These are phyloP conservation scores for Ceratobasidium sp. DNA, from an alignment of 1,284 basidiomycete genomes.

Conservation along the genomic window DNA sequence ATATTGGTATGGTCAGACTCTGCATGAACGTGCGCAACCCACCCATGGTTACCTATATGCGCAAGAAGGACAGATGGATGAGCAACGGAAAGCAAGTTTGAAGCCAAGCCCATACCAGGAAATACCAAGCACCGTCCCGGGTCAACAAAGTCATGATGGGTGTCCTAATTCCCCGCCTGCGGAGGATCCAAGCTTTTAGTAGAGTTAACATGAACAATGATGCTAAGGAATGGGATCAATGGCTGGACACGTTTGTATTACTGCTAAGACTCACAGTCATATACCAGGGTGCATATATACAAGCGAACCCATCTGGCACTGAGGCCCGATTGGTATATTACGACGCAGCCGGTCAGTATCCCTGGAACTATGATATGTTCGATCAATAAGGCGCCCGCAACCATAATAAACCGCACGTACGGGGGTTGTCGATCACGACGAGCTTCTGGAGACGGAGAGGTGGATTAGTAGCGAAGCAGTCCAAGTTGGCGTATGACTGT, in stretches of 20 bases:
- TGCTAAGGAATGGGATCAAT: slow-evolving; percentile 10
- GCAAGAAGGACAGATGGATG: neutral
- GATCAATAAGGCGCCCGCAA: neutral
- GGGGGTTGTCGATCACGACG: slow-evolving; percentile 25
- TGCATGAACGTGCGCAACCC: neutral
- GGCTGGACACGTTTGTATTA: too few relatives aligned
- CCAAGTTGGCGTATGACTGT: neutral
- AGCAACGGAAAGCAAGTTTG: neutral
- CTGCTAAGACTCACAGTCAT: slow-evolving; percentile 15
- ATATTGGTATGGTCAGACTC: neutral
- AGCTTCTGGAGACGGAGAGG: slow-evolving; percentile 1
- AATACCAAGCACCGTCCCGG: slow-evolving; percentile 41
- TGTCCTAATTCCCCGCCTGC: slow-evolving; percentile 9
- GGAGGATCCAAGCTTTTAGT: slow-evolving; percentile 20
- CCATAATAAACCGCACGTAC: neutral
- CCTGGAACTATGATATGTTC: slow-evolving; percentile 34
- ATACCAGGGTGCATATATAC: slow-evolving; percentile 19
- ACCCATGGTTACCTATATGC: slow-evolving; percentile 43
- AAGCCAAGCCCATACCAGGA: slow-evolving; percentile 11
- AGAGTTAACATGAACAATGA: slow-evolving; percentile 27
- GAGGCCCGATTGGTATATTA: slow-evolving; percentile 6
- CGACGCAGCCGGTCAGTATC: slow-evolving; percentile 34
- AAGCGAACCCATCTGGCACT: slow-evolving; percentile 19
- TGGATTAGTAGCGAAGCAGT: neutral
- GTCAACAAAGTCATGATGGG: slow-evolving; percentile 35